Evolutionary conservation across 73 alveolate species (phyloP).

Genomic region (Diophrys sp.): DNA sequence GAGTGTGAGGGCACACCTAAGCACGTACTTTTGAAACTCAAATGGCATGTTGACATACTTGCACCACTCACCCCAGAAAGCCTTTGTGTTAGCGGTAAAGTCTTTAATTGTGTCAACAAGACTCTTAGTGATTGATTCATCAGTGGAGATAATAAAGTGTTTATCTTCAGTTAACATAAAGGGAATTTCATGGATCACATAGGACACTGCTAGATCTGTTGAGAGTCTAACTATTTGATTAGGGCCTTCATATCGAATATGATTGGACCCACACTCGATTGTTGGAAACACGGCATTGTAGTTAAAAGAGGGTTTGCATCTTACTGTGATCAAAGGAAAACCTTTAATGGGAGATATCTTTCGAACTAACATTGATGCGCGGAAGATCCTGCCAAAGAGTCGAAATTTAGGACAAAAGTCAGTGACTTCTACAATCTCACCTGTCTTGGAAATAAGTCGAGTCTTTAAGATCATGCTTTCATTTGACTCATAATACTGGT

Average conservation of each 20-base stretch:
- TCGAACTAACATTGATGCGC: constrained; percentile 34
- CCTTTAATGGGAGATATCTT: constrained; percentile 37
- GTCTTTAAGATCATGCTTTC: constrained; percentile 28
- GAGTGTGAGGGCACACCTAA: constrained; percentile 24
- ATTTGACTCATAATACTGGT: constrained; percentile 21
- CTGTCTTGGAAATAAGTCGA: constrained; percentile 15
- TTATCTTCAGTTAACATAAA: constrained; percentile 19
- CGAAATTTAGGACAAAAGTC: constrained; percentile 44
- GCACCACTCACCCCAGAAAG: constrained; percentile 33
- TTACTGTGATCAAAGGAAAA: constrained; percentile 15
- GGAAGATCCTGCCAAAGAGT: constrained; percentile 20
- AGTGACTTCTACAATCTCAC: constrained; percentile 40
- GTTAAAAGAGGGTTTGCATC: constrained; percentile 41
- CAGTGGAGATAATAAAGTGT: constrained; percentile 30
- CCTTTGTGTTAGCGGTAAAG: constrained; percentile 12
- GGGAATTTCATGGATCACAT: constrained; percentile 13
- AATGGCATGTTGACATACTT: constrained; percentile 28
- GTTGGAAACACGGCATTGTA: constrained; percentile 40
- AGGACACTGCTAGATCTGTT: constrained; percentile 11
- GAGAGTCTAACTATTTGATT: constrained; percentile 11
- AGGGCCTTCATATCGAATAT: constrained; percentile 33
- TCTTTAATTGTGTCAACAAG: constrained; percentile 30
- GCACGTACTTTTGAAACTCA: constrained; percentile 26
- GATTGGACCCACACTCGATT: constrained; percentile 31
- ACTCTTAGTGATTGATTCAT: constrained; percentile 21